Evolutionary conservation across 1,284 basidiomycete genomes (phyloP), one percentile per base, ranked within the genome.

Genomic region (Hemileia vastatrix): DNA sequence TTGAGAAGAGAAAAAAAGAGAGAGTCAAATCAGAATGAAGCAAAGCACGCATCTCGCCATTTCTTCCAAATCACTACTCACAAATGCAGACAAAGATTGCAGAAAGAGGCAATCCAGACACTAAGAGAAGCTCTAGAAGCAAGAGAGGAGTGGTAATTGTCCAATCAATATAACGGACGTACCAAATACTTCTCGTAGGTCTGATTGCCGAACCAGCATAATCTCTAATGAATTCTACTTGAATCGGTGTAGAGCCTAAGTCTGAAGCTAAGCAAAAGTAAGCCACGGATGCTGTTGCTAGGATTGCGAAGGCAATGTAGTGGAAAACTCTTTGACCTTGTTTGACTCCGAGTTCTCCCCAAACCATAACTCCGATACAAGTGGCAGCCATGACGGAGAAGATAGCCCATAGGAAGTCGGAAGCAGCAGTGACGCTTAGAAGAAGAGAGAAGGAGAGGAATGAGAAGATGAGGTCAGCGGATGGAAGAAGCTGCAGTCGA

Each of bases 261-360:
- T 84, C 78, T 9, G 82, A 83, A 0, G 84, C 84, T 80, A 84
- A 81, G 18, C 79, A 77, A 73, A 83, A 84, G 77, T 79, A 78
- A 23, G 78, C 74, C 56, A 74, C 64, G 44, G 71, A 73, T 19
- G 76, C 76, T 15, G 76, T 77, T 33, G 65, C 67, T 1, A 72
- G 68, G 32, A 75, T 70, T 21, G 54, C 52, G n/a, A 54, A 57
- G 15, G 57, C 65, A 21, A 64, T 57, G 54, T 50, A 63, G 40
- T 66, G 65, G 45, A 67, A 64, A 5, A 51, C 65, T 52, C 63
- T 19, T 27, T 63, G 55, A 11, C 63, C 62, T 33, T 36, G 82
- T 70, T 63, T 81, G 79, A 68, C 60, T 64, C 63, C 65, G 57
- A 67, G 51, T 47, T 36, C 44, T 52, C 57, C 65, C 69, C 67